Conservation (phyloP, 495 filamentous ascomycete genomes). For the Penicillium atrosanguineum region DNA sequence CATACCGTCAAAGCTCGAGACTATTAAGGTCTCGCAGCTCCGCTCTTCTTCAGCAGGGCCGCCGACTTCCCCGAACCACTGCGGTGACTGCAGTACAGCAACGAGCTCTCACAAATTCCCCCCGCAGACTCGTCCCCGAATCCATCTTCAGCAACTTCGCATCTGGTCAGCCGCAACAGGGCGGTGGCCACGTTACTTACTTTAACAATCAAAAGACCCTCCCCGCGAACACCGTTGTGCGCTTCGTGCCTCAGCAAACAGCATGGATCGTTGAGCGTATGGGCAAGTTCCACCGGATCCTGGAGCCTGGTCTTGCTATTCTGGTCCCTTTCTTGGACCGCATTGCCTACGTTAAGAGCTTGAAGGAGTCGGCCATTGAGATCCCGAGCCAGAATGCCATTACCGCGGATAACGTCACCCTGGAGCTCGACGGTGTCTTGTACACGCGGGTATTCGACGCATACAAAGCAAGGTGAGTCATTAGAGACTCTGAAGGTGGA, state of each 20-base stretch:
- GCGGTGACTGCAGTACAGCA: conserved; percentile 28
- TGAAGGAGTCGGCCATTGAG: conserved; percentile 95
- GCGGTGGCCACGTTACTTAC: conserved; percentile 36
- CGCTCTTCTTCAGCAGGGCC: conserved; percentile 21
- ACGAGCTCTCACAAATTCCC: conserved; percentile 35
- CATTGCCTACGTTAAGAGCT: conserved; percentile 94
- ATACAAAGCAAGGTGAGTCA: conserved; percentile 82
- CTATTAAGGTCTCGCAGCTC: conserved; percentile 33
- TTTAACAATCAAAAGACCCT: conserved; percentile 63
- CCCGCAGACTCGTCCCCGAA: conserved; percentile 34
- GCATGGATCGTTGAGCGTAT: conserved; percentile 99
- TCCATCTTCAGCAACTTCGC: conserved; percentile 26
- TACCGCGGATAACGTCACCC: conserved; percentile 95
- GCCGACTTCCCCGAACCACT: conserved; percentile 19
- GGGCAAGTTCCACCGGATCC: conserved; percentile 91
- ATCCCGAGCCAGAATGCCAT: conserved; percentile 96
- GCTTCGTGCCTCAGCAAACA: conserved; percentile 97
- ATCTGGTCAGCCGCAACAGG: conserved; percentile 20
- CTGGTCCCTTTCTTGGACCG: conserved; percentile 89
- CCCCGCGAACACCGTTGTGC: conserved; percentile 90
- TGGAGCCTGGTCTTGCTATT: conserved; percentile 87
- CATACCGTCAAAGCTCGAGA: conserved; percentile 36
- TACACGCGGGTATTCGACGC: conserved; percentile 96
- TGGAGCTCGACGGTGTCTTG: conserved; percentile 92
- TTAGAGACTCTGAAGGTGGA: neutral